phyloP scores from a whole-genome alignment of 225 moss, liverwort and hornwort genomes.

The Takakia lepidozioides region DNA sequence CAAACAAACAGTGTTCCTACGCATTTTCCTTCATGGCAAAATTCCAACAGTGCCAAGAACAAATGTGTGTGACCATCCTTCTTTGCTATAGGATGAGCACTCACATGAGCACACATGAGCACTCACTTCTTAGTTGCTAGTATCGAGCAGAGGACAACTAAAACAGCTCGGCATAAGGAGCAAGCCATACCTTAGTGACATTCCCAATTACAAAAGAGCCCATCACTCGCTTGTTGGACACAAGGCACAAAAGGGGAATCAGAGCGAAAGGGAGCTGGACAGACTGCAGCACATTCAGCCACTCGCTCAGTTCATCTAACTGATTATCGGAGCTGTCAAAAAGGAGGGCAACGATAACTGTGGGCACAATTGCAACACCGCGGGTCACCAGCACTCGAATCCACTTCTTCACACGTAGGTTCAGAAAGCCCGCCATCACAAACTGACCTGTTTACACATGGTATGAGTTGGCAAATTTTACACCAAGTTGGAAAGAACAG shows the following conservation, averaged over 20 bases:
- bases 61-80: too few relatives aligned
- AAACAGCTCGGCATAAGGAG: too few relatives aligned
- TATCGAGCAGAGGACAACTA: too few relatives aligned
- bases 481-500: too few relatives aligned
- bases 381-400: slow-evolving; percentile 78
- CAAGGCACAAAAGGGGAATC: slow-evolving; percentile 69
- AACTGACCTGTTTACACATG: slow-evolving; percentile 61
- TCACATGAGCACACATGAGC: too few relatives aligned
- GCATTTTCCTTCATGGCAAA: too few relatives aligned
- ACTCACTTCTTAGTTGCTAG: too few relatives aligned
- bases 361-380: slow-evolving; percentile 79
- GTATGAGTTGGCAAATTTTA: too few relatives aligned
- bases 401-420: slow-evolving; percentile 84
- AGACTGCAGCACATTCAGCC: slow-evolving; percentile 87
- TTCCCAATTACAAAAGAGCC: slow-evolving; percentile 55
- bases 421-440: slow-evolving; percentile 84
- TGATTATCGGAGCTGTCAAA: slow-evolving; percentile 75
- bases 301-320: slow-evolving; percentile 82
- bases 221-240: slow-evolving; percentile 70
- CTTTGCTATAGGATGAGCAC: too few relatives aligned
- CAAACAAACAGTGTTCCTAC: too few relatives aligned
- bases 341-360: slow-evolving; percentile 65
- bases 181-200: slow-evolving; percentile 60
- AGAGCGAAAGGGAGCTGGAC: slow-evolving; percentile 90
- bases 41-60: too few relatives aligned